Percentiles rank a stretch among this genome's conserved stretches.
Conservation (phyloP, 1,139 yeast species). For the Yamadazyma conglobata region DNA sequence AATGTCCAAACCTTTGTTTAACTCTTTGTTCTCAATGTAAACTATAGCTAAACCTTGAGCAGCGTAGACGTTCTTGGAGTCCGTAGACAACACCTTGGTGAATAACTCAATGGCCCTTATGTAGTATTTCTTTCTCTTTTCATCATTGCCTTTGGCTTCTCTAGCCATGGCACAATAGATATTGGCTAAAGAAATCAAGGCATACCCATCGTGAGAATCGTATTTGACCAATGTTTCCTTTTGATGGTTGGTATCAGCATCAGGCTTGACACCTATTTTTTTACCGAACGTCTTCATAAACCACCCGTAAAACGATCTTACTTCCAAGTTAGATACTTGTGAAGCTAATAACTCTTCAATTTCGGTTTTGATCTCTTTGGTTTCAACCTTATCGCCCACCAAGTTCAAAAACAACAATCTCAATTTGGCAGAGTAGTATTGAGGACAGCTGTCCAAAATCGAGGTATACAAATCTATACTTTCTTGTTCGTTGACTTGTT, state of each 20-base stretch:
- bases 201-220: conserved; percentile 86
- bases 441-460: conserved; percentile 59
- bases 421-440: conserved; percentile 73
- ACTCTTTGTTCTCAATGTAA: conserved; percentile 81
- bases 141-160: conserved; percentile 60
- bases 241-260: conserved; percentile 73
- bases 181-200: conserved; percentile 86
- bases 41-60: conserved; percentile 97
- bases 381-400: conserved; percentile 28
- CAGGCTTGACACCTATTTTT: conserved; percentile 52
- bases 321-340: conserved; percentile 66
- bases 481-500: conserved; percentile 40
- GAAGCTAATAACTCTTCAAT: conserved; percentile 52
- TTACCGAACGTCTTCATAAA: conserved; percentile 62
- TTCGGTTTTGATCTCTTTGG: conserved; percentile 48
- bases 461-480: conserved; percentile 54
- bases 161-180: conserved; percentile 81
- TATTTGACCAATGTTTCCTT: conserved; percentile 78
- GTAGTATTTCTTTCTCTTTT: conserved; percentile 73
- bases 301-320: conserved; percentile 93
- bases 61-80: conserved; percentile 85
- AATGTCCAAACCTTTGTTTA: conserved; percentile 76
- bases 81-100: conserved; percentile 82
- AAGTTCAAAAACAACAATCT: conserved; percentile 59
- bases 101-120: conserved; percentile 86